Conservation (phyloP, 2,329 filamentous ascomycete genomes). For the Alternaria burnsii region DNA sequence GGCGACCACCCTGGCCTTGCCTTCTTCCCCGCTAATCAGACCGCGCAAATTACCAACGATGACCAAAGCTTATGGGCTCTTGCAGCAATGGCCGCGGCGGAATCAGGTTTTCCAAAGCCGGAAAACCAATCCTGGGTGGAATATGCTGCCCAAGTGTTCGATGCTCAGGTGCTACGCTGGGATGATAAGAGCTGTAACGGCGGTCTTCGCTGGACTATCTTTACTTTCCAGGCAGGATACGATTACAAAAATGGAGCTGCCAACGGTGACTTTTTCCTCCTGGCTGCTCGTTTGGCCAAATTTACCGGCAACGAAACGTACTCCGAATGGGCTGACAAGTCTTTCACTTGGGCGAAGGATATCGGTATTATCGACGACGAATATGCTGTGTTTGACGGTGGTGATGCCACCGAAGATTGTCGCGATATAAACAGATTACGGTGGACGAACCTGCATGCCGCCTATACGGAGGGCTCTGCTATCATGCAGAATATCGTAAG, state of each 20-base stretch:
- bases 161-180: constrained; percentile 73
- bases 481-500: constrained; percentile 60
- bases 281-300: constrained; percentile 76
- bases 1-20: constrained; percentile 42
- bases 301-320: constrained; percentile 66
- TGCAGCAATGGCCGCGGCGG: constrained; percentile 70
- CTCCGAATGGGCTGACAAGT: constrained; percentile 68
- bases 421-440: constrained; percentile 56
- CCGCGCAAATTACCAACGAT: constrained; percentile 67
- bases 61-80: constrained; percentile 77
- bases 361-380: constrained; percentile 59
- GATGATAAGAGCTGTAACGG: constrained; percentile 69
- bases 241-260: constrained; percentile 80
- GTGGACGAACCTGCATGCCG: constrained; percentile 61
- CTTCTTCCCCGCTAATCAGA: constrained; percentile 52
- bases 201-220: constrained; percentile 78
- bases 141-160: constrained; percentile 75
- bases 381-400: constrained; percentile 62
- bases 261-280: constrained; percentile 81
- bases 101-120: constrained; percentile 67
- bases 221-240: constrained; percentile 75
- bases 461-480: constrained; percentile 60
- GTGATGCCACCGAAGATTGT: constrained; percentile 55
- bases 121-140: constrained; percentile 62
- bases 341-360: constrained; percentile 63